These are phyloP conservation scores for Mycena sanguinolenta DNA, from an alignment of 768 basidiomycete species.

Conservation along the genomic window DNA sequence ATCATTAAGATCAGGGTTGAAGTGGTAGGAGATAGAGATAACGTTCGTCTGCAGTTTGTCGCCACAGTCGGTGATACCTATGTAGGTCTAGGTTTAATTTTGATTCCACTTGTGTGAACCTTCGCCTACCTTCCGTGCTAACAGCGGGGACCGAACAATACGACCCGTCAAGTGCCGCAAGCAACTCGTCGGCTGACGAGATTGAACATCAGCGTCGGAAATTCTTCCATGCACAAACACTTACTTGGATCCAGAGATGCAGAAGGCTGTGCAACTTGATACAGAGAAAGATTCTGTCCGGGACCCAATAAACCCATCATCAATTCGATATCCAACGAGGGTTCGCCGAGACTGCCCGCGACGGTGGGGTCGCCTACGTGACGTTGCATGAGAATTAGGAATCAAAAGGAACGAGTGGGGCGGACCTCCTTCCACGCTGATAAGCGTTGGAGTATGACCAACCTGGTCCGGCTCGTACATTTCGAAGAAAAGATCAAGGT, in stretches of 20 bases:
- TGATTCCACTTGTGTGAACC: neutral
- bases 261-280: conserved; percentile 20
- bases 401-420: neutral
- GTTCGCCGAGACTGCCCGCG: conserved; percentile 17
- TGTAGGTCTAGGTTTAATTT: neutral
- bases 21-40: conserved; percentile 30
- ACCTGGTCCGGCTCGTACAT: conserved; percentile 21
- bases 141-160: conserved; percentile 24
- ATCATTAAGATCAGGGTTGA: conserved; percentile 30
- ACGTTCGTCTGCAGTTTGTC: conserved; percentile 26
- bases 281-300: conserved; percentile 25
- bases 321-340: conserved; percentile 28
- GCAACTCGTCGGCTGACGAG: conserved; percentile 21
- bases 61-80: conserved; percentile 30
- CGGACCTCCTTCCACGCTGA: conserved; percentile 31
- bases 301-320: conserved; percentile 28
- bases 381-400: neutral
- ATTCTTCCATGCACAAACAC: conserved; percentile 4
- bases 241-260: conserved; percentile 22
- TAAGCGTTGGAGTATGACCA: conserved; percentile 19
- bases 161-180: conserved; percentile 26
- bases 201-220: neutral
- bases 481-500: conserved; percentile 29
- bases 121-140: conserved; percentile 13
- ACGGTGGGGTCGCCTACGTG: conserved; percentile 18